Base-by-base conservation (phyloP, 139 green algal genomes). In the Pedinophyceae sp. region DNA sequence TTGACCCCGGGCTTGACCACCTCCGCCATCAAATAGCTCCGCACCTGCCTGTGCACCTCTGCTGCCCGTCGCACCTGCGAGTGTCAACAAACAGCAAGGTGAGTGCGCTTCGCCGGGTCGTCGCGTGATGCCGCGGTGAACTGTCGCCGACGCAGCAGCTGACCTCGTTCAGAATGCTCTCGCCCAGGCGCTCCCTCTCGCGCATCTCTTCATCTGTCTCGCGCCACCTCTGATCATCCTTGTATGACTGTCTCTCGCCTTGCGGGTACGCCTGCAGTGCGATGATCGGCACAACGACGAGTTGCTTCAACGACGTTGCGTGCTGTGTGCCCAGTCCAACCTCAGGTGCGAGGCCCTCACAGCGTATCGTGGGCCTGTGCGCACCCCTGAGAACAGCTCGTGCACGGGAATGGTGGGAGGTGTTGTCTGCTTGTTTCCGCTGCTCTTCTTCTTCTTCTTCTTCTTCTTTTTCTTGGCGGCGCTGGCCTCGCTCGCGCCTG, bases 11-110 rank as follows among this genome's bases (percentile, higher is more conserved):
- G 92, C 76, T 95, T 93, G 55, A 77, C 79, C 13, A 94, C 81
- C 13, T 28, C 80, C 19, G 56, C 53, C 48, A 19, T 54, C 46
- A 97, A 86, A 76, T 96, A 89, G 39, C 73, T 66, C 39, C 92
- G 77, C 23, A 97, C 91, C 72, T 92, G 75, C 1, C 90, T 68
- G 64, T 99, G 91, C 39, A 98, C 92, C 70, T 99, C 91, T 4
- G 91, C 86, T 6, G 83, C 85, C 50, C 92, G 78, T 3, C 91
- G 66, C 19, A 95, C 81, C 27, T 96, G 34, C 34, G 34, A 43
- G 10, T 13, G 10, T 7, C 34, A 13, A 13, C 34, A 43, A 7
- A 43, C 13, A 19, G 34, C 34, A 43, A 43, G 34, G 34, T 13
- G 34, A 7, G 34, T 19, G 34, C 34, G 10, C 34, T 13, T 7